A percentile compares a stretch with the other conserved stretches of the same genome.
Conservation (phyloP, 202 grass and related monocot genomes). For the Zoysia matrella region DNA sequence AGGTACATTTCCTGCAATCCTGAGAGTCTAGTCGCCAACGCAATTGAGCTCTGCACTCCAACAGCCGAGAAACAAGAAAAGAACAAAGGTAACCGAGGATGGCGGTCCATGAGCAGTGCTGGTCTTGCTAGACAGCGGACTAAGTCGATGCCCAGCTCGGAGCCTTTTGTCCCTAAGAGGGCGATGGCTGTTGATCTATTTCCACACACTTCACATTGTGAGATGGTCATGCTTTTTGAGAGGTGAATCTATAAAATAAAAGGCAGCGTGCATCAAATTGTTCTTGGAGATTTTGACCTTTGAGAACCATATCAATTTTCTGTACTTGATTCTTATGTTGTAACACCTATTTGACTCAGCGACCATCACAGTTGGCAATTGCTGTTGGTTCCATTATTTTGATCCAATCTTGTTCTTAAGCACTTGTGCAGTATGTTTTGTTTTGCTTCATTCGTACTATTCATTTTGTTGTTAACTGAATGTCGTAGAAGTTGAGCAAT, state of each 20-base stretch:
- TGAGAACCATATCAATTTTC: slow-evolving; percentile 15
- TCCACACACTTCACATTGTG: slow-evolving; percentile 85
- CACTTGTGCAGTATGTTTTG: background rate
- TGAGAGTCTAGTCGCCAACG: slow-evolving; percentile 86
- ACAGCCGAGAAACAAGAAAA: slow-evolving; percentile 71
- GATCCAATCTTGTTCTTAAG: background rate
- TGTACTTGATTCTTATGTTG: slow-evolving; percentile 1
- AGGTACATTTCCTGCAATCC: slow-evolving; percentile 99
- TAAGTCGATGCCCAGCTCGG: slow-evolving; percentile 91
- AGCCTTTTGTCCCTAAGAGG: slow-evolving; percentile 78
- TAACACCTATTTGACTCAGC: slow-evolving; percentile 19
- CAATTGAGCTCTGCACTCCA: slow-evolving; percentile 95
- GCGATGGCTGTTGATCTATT: slow-evolving; percentile 95
- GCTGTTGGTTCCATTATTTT: background rate
- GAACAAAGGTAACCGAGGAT: slow-evolving; percentile 75
- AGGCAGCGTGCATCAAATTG: background rate
- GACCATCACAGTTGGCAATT: background rate
- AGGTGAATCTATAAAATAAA: slow-evolving; percentile 44
- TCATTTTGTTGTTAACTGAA: background rate
- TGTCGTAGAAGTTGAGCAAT: background rate
- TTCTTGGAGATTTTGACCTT: background rate
- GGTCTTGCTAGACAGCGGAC: slow-evolving; percentile 76
- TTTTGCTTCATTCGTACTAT: background rate
- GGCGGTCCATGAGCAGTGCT: slow-evolving; percentile 79
- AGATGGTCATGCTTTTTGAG: slow-evolving; percentile 97